Evolutionary conservation across 1,139 yeast species (phyloP).

Genomic region (Yamadazyma triangularis): DNA sequence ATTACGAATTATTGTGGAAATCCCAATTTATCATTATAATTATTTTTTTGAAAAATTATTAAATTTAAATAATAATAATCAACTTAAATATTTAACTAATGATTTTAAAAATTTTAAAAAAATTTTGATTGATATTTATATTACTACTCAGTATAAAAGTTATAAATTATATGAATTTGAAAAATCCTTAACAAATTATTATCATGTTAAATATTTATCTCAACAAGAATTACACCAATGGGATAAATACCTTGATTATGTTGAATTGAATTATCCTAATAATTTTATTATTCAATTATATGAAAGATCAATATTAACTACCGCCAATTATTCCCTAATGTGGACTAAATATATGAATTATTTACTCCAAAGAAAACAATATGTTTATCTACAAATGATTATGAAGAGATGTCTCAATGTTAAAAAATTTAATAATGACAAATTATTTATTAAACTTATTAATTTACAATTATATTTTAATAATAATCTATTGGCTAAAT

Average conservation of each 20-base stretch:
- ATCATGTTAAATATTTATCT: conserved; percentile 37
- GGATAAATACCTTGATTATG: conserved; percentile 56
- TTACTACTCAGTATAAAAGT: conserved; percentile 57
- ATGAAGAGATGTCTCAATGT: conserved; percentile 29
- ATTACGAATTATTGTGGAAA: conserved; percentile 56
- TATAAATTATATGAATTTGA: conserved; percentile 66
- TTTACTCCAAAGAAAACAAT: conserved; percentile 24
- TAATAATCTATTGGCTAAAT: conserved; percentile 32
- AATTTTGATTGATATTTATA: conserved; percentile 47
- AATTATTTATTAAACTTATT: conserved; percentile 30
- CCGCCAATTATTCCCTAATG: conserved; percentile 49
- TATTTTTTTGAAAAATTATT: conserved; percentile 46
- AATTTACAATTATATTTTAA: conserved; percentile 34
- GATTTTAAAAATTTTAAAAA: conserved; percentile 24
- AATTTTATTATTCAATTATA: conserved; percentile 39
- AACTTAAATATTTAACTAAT: conserved; percentile 16
- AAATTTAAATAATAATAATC: conserved; percentile 29
- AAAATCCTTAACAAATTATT: conserved; percentile 48
- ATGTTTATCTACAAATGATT: conserved; percentile 31
- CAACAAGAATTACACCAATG: conserved; percentile 51
- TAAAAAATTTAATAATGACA: conserved; percentile 16
- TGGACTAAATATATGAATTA: conserved; percentile 63
- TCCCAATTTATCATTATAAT: conserved; percentile 75
- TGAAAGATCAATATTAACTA: conserved; percentile 52
- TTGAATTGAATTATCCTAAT: conserved; percentile 37